A percentile compares a stretch with the other conserved stretches of the same genome.
Conservation (phyloP, 192 early-diverging fungal species). For the Coemansia sp. region DNA sequence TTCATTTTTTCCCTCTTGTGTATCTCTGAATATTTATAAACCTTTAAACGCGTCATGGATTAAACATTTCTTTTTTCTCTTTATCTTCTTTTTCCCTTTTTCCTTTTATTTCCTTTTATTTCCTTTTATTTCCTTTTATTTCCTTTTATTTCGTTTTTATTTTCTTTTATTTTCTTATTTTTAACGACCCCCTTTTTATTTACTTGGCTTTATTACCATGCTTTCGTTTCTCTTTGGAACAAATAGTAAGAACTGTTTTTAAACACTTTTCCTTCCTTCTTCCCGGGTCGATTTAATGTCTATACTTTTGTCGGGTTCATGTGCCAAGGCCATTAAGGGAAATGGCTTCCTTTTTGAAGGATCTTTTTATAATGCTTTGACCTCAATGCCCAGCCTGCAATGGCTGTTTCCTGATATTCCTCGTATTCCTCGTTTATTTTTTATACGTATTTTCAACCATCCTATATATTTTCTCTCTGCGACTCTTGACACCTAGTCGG, state of each 20-base stretch:
- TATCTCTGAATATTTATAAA: too few relatives aligned
- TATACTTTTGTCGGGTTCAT: too few relatives aligned
- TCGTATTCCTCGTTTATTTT: slow-evolving; percentile 2
- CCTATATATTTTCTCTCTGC: slow-evolving; percentile 2
- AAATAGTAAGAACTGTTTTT: background rate
- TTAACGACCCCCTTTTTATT: background rate
- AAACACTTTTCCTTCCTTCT: slow-evolving; percentile 3
- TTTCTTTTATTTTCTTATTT: background rate
- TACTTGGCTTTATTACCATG: background rate
- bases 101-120: background rate
- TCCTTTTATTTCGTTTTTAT: background rate
- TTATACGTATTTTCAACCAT: background rate
- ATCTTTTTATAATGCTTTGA: too few relatives aligned
- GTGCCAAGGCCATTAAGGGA: too few relatives aligned
- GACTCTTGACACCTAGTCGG: background rate
- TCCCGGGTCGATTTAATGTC: too few relatives aligned
- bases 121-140: slow-evolving; percentile 1
- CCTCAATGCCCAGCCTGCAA: too few relatives aligned
- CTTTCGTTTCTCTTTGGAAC: background rate
- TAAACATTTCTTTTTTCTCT: too few relatives aligned
- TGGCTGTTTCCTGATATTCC: slow-evolving; percentile 2
- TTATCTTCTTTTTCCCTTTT: background rate
- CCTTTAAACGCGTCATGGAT: too few relatives aligned
- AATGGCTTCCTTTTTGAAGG: too few relatives aligned
- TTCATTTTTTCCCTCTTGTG: too few relatives aligned